phyloP scores from a whole-genome alignment of 1,284 basidiomycete species.

The Ganoderma resinaceum region DNA sequence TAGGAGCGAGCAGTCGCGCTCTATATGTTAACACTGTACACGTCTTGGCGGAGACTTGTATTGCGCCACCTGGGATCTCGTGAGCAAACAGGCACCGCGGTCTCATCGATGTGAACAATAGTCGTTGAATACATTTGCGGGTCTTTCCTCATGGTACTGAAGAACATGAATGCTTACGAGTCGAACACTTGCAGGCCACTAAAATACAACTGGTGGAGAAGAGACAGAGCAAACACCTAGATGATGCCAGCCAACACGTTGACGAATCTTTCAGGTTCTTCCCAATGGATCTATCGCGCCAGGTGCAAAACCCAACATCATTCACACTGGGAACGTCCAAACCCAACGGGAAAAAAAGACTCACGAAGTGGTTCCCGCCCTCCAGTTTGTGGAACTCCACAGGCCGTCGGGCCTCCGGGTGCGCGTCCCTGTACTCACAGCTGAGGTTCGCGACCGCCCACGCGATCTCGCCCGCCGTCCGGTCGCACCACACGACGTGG shows the following conservation, averaged over 20 bases:
- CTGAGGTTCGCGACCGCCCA: conserved; percentile 23
- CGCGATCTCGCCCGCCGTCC: conserved; percentile 26
- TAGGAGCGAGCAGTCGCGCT: neutral
- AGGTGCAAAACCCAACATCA: neutral
- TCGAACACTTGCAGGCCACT: neutral
- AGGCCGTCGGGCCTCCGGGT: conserved; percentile 18
- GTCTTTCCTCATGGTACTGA: neutral
- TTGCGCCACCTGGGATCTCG: neutral
- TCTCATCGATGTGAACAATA: conserved; percentile 1
- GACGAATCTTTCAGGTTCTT: conserved; percentile 29
- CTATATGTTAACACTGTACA: neutral
- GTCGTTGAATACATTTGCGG: too few relatives aligned
- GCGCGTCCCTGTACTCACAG: conserved; percentile 9
- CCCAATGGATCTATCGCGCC: conserved; percentile 27
- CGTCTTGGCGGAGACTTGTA: neutral
- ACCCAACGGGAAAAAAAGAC: conserved; percentile 7
- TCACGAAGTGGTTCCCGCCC: conserved; percentile 36
- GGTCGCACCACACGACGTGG: conserved; percentile 32
- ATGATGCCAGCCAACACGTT: conserved; percentile 21
- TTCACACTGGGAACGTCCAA: neutral
- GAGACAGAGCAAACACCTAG: neutral
- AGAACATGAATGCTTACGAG: neutral
- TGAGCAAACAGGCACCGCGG: neutral
- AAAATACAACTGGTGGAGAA: neutral
- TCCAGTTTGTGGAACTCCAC: conserved; percentile 29